Evolutionary conservation across 768 basidiomycete species (phyloP), one percentile per base, ranked within the genome.

Genomic region (Trametes elegans): DNA sequence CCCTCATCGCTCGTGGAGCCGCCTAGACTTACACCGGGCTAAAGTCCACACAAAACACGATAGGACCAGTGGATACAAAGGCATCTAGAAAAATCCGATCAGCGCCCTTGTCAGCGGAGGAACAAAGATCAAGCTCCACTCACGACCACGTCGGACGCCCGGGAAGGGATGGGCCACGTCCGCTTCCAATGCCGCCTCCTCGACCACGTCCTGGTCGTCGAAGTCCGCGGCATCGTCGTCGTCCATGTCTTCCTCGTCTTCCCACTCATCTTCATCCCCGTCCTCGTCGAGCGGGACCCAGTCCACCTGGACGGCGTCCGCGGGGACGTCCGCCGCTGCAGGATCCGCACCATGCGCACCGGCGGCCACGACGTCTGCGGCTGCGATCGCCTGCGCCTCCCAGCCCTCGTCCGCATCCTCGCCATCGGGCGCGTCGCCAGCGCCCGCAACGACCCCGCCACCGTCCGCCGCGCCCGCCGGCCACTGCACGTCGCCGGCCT

Each of bases 41-140:
- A 34, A 60, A 56, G 46, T 60, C 59, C 10, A 60, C 19, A 21
- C 59, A 60, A 16, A 47, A 56, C 7, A 60, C 59, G n/a, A 56
- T 53, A 1, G 50, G 49, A 7, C 54, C 58, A 29, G 26, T 34
- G 23, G 46, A 27, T 6, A 49, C 50, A 4, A 35, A 39, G 9
- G 26, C 21, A 27, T 26, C 35, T 45, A 11, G 5, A 31, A n/a
- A 29, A 6, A 23, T 3, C 28, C n/a, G n/a, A 36, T 50, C 31
- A 49, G 31, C 41, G 2, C 13, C n/a, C 21, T 11, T 18, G 18
- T 14, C 14, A 11, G 27, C 21, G 23, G 19, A 18, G n/a, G n/a
- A 38, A 42, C 5, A 9, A 16, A 3, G 23, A 14, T 13, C 10
- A 3, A 10, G 7, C 18, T 3, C 11, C 21, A 45, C 46, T 40